Base-by-base conservation (phyloP, 257 asterid species). In the Eucommia ulmoides region DNA sequence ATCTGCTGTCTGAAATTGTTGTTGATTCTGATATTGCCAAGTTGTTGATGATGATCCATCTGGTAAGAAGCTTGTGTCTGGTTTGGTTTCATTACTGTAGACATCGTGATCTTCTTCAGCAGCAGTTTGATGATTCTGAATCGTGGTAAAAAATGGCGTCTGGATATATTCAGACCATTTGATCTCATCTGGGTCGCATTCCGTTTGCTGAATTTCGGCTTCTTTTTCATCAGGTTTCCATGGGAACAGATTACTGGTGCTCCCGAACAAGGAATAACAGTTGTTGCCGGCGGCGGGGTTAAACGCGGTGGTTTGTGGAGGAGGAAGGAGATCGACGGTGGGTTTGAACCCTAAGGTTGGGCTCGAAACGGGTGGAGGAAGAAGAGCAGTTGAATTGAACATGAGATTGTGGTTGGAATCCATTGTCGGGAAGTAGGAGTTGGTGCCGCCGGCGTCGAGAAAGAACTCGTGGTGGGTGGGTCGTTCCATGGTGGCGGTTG, bases 331-430 rank as follows among this genome's bases (percentile, higher is more conserved):
- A n/a, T n/a, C n/a, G n/a, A n/a, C n/a, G n/a, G n/a, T n/a, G n/a
- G n/a, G n/a, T n/a, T n/a, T n/a, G n/a, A n/a, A n/a, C n/a, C n/a
- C n/a, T n/a, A n/a, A n/a, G n/a, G n/a, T n/a, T n/a, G n/a, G n/a
- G n/a, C n/a, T n/a, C n/a, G n/a, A n/a, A n/a, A n/a, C n/a, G n/a
- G n/a, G n/a, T n/a, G 67, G 42, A 41, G 52, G 84, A 49, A 3
- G 72, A 83, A 83, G 68, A 87, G 83, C 18, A 80, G 91, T 1
- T 83, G 91, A 52, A 62, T 67, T 10, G 63, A 53, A 23, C 60
- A 56, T 17, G 57, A 21, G 47, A 29, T 22, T 20, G 35, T 19
- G 3, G 60, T 55, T 5, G 57, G n/a, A n/a, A n/a, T n/a, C n/a
- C n/a, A n/a, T n/a, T n/a, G n/a, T n/a, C n/a, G n/a, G n/a, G n/a